A percentile compares a stretch with the other conserved stretches of the same genome.
Evolutionary conservation across 164 flowering plant genomes (phyloP).

Genomic region (Aristolochia contorta): DNA sequence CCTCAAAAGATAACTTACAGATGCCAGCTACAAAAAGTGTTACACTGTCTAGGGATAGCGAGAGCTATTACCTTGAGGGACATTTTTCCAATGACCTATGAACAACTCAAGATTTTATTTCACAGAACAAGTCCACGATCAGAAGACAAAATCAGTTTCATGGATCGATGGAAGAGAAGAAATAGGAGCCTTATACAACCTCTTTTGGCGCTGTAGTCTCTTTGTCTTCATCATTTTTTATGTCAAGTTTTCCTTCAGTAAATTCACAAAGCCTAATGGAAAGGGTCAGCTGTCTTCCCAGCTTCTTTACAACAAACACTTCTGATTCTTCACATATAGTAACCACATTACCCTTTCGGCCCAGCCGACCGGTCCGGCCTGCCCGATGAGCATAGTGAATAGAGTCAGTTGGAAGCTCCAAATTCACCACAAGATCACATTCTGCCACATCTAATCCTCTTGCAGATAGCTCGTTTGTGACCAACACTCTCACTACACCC

Average conservation of each 20-base stretch:
- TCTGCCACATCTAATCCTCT: conserved; percentile 91
- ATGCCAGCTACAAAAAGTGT: too few relatives aligned
- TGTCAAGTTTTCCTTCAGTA: conserved; percentile 65
- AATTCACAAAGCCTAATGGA: conserved; percentile 62
- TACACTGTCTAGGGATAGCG: too few relatives aligned
- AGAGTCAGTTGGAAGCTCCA: conserved; percentile 81
- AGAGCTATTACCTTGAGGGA: too few relatives aligned
- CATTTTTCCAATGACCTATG: too few relatives aligned
- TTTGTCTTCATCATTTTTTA: conserved; percentile 16
- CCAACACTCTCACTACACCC: conserved; percentile 76
- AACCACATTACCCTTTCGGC: conserved; percentile 78
- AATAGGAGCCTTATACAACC: too few relatives aligned
- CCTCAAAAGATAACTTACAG: too few relatives aligned
- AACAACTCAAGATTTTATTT: too few relatives aligned
- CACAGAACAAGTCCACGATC: too few relatives aligned
- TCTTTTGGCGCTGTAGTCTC: neutral
- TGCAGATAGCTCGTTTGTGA: conserved; percentile 97
- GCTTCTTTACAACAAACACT: conserved; percentile 76
- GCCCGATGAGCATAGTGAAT: conserved; percentile 96
- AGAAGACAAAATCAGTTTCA: too few relatives aligned
- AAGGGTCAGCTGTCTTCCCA: conserved; percentile 72
- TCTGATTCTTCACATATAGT: conserved; percentile 83
- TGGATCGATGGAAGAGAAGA: too few relatives aligned
- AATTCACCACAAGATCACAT: conserved; percentile 94
- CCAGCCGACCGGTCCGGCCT: conserved; percentile 85